phyloP scores from a whole-genome alignment of 2,329 filamentous ascomycete species.

The Leptographium wingfieldii region DNA sequence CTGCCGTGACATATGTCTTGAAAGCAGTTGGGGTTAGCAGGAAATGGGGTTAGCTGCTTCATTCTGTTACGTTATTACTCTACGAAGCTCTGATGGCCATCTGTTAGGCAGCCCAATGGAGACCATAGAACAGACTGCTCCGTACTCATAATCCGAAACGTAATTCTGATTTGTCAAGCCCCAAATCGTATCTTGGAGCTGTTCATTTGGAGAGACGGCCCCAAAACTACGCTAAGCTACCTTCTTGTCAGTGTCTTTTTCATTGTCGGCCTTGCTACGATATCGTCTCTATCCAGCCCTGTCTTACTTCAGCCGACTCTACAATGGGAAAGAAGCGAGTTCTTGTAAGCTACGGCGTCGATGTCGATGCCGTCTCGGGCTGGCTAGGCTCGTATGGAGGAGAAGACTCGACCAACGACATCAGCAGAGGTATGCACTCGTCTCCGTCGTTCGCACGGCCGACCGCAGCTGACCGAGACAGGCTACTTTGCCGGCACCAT shows the following conservation, averaged over 20 bases:
- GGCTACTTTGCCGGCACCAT: conserved; percentile 54
- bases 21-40: too few species aligned
- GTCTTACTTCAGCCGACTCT: not conserved
- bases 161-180: too few species aligned
- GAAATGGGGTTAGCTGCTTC: too few species aligned
- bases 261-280: not conserved
- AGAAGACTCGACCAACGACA: conserved; percentile 56
- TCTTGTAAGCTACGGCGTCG: conserved; percentile 46
- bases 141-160: too few species aligned
- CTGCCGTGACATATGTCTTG: too few species aligned
- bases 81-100: too few species aligned
- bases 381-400: conserved; percentile 66
- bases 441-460: not conserved
- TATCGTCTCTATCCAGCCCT: not conserved
- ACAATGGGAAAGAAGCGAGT: conserved; percentile 1
- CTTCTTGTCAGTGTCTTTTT: not conserved
- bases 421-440: conserved; percentile 40
- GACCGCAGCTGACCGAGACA: not conserved
- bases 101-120: too few species aligned
- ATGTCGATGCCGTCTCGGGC: conserved; percentile 61
- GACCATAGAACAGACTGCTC: too few species aligned
- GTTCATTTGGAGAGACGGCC: too few species aligned
- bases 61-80: too few species aligned
- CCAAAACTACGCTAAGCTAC: too few species aligned
- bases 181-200: too few species aligned